phyloP scores from a whole-genome alignment of 495 filamentous ascomycete species.

The Aspergillus asperescens region DNA sequence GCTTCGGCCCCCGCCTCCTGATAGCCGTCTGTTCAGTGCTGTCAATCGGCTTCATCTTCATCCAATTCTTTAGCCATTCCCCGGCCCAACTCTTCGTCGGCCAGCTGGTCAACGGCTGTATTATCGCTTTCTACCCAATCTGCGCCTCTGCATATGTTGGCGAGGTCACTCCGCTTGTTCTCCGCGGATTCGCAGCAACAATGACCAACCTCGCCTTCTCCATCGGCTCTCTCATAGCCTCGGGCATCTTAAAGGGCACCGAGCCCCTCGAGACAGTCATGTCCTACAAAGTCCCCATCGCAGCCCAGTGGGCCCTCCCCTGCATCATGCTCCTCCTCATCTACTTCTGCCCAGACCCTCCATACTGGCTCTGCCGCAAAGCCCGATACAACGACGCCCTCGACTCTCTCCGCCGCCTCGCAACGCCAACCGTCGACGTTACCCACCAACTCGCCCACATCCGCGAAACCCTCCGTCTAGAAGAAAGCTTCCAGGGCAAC shows the following conservation, averaged over 20 bases:
- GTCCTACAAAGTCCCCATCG: conserved; percentile 37
- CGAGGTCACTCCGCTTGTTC: conserved; percentile 35
- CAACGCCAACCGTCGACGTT: conserved; percentile 17
- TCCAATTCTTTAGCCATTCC: conserved; percentile 33
- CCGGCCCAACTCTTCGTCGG: conserved; percentile 31
- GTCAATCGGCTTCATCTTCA: conserved; percentile 32
- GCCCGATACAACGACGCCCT: conserved; percentile 38
- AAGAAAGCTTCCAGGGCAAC: conserved; percentile 39
- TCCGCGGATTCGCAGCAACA: conserved; percentile 37
- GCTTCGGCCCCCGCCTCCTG: conserved; percentile 27
- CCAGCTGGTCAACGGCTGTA: conserved; percentile 31
- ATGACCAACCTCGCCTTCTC: conserved; percentile 38
- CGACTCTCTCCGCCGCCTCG: conserved; percentile 32
- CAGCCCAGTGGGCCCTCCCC: conserved; percentile 33
- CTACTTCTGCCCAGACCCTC: conserved; percentile 45
- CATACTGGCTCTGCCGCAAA: conserved; percentile 45
- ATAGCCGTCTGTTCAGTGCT: conserved; percentile 27
- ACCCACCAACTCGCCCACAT: conserved; percentile 27
- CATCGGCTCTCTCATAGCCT: conserved; percentile 36
- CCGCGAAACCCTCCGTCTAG: conserved; percentile 32
- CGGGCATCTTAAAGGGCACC: conserved; percentile 36
- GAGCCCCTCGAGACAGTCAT: conserved; percentile 22
- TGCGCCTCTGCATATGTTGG: conserved; percentile 33
- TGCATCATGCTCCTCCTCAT: conserved; percentile 32
- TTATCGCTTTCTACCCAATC: conserved; percentile 35